A percentile compares a stretch with the other conserved stretches of the same genome.
phyloP scores from a whole-genome alignment of 2,329 filamentous ascomycete species.

The Diaporthe sp. region DNA sequence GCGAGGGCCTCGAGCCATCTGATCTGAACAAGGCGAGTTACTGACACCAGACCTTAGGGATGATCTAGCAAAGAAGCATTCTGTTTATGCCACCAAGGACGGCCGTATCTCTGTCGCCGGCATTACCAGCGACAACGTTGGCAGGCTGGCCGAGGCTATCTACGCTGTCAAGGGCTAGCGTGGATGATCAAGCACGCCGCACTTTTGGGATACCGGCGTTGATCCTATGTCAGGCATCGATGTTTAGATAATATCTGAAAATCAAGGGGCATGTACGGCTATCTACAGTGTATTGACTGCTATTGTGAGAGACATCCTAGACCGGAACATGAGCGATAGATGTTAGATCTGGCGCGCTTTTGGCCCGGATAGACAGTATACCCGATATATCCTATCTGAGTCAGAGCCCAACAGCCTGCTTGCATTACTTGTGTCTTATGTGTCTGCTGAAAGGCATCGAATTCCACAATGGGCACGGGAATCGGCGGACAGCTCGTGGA shows the following conservation, averaged over 20 bases:
- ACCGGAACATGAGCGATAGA: background rate
- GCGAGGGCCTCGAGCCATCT: background rate
- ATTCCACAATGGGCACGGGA: no score
- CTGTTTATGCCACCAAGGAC: slow-evolving; percentile 96
- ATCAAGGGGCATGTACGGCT: background rate
- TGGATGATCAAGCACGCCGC: background rate
- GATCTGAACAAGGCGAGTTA: background rate
- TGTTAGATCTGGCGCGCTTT: background rate
- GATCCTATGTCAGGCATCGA: background rate
- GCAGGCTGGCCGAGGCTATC: slow-evolving; percentile 84
- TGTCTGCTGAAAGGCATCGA: background rate
- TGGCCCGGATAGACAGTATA: background rate
- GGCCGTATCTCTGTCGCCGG: slow-evolving; percentile 88
- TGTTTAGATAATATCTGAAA: background rate
- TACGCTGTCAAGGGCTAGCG: slow-evolving; percentile 80
- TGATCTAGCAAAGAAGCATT: slow-evolving; percentile 90
- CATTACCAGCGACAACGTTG: slow-evolving; percentile 83
- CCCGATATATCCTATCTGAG: background rate
- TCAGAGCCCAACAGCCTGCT: no score
- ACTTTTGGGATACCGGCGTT: background rate
- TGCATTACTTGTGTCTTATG: background rate
- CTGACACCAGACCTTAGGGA: slow-evolving; percentile 51
- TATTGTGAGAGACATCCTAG: background rate
- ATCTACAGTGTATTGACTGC: background rate
- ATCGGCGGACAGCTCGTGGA: background rate